Conservation (phyloP, 208 protist species). For the Crithidia expoeki region DNA sequence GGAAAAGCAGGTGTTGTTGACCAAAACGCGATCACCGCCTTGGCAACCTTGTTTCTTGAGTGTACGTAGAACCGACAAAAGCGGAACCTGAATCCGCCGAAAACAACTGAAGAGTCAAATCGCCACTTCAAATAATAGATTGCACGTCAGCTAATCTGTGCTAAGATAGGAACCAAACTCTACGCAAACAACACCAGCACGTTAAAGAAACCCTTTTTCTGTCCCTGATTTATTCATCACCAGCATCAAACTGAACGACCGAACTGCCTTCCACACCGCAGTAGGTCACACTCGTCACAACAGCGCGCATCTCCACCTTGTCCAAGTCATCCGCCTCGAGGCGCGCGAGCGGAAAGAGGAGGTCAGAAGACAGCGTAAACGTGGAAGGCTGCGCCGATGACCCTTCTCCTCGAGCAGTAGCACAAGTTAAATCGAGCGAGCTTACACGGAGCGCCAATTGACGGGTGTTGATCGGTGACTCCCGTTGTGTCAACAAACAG, state of each 20-base stretch:
- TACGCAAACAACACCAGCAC: not conserved
- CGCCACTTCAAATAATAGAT: not conserved
- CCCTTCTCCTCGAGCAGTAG: not conserved
- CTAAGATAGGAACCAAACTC: too few species aligned
- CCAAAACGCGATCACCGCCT: not conserved
- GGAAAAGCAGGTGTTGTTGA: not conserved
- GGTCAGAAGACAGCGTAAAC: slow-evolving; percentile 13
- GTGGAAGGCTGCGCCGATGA: not conserved
- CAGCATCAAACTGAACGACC: slow-evolving; percentile 32
- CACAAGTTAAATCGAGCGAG: not conserved
- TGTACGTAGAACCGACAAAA: too few species aligned
- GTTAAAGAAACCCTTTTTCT: too few species aligned
- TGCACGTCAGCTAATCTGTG: too few species aligned
- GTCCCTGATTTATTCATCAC: not conserved
- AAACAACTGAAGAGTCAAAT: too few species aligned
- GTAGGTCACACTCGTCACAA: slow-evolving; percentile 41
- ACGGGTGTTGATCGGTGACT: slow-evolving; percentile 10
- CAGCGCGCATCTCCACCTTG: slow-evolving; percentile 38
- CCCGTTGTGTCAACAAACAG: slow-evolving; percentile 19
- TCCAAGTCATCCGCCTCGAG: slow-evolving; percentile 43
- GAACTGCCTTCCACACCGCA: slow-evolving; percentile 29
- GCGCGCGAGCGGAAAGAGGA: slow-evolving; percentile 36
- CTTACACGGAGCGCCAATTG: slow-evolving; percentile 42
- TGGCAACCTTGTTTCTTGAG: slow-evolving; percentile 2
- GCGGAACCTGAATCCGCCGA: too few species aligned